phyloP scores from a whole-genome alignment of 768 basidiomycete species.

The Mycena floridula region DNA sequence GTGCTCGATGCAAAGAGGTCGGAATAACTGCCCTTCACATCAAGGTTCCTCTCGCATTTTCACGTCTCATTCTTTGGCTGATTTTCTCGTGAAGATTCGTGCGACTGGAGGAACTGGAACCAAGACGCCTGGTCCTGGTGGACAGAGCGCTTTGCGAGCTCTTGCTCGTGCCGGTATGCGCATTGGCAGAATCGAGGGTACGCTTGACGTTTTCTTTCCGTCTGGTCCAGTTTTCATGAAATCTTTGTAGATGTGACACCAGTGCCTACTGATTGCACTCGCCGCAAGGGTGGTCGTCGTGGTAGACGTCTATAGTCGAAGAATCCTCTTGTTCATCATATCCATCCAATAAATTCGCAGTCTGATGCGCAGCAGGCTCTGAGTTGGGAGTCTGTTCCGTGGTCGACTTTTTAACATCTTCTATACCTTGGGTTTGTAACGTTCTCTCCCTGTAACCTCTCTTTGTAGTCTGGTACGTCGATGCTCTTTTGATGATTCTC shows the following conservation, averaged over 20 bases:
- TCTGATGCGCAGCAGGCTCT: neutral
- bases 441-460: no score
- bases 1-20: constrained; percentile 93
- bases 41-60: no score
- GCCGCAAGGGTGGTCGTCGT: constrained; percentile 97
- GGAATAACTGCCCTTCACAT: constrained; percentile 98
- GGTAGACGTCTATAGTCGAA: constrained; percentile 93
- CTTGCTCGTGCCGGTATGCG: constrained; percentile 98
- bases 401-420: no score
- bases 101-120: constrained; percentile 98
- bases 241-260: constrained; percentile 99
- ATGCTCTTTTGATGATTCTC: no score
- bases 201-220: no score
- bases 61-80: no score
- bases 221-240: no score
- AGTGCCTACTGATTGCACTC: constrained; percentile 93
- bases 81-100: no score
- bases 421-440: no score
- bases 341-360: neutral
- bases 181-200: constrained; percentile 97
- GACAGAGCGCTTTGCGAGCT: constrained; percentile 95
- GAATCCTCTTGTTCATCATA: no score
- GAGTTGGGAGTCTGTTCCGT: no score
- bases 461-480: no score
- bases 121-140: constrained; percentile 98